Evolutionary conservation across 2,329 filamentous ascomycete genomes (phyloP).

Genomic region (Colletotrichum brevisporum): DNA sequence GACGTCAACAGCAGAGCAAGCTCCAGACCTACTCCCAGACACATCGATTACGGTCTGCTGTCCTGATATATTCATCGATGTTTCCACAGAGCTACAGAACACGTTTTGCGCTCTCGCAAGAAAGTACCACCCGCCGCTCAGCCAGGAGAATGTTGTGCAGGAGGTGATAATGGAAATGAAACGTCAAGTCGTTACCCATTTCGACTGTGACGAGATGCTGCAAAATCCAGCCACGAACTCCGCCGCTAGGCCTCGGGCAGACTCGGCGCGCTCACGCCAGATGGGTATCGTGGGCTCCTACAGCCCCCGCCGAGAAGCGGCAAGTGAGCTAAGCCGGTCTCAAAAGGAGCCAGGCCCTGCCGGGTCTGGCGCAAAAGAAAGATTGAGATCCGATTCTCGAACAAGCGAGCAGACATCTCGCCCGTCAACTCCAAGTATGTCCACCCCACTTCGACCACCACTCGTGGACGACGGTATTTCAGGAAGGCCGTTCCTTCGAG

Average conservation of each 20-base stretch:
- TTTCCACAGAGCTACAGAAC: conserved; percentile 61
- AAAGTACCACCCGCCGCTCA: conserved; percentile 55
- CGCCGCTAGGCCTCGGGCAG: conserved; percentile 24
- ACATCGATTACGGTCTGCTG: conserved; percentile 61
- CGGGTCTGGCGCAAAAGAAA: conserved; percentile 4
- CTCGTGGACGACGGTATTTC: conserved; percentile 65
- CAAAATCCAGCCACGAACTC: not conserved
- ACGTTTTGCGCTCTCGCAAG: conserved; percentile 66
- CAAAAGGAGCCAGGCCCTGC: conserved; percentile 14
- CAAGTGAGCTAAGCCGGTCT: conserved; percentile 14
- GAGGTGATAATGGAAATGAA: conserved; percentile 56
- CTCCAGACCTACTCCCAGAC: conserved; percentile 48
- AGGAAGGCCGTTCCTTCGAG: conserved; percentile 67
- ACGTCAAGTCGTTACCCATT: conserved; percentile 15
- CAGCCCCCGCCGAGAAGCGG: conserved; percentile 32
- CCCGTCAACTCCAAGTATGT: conserved; percentile 25
- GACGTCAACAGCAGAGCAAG: conserved; percentile 48
- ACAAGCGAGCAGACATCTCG: conserved; percentile 34
- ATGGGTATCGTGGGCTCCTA: conserved; percentile 37
- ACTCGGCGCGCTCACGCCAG: conserved; percentile 36
- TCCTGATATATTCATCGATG: conserved; percentile 61
- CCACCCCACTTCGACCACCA: conserved; percentile 25
- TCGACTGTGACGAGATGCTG: conserved; percentile 6
- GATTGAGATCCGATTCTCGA: conserved; percentile 34
- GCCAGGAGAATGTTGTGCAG: conserved; percentile 60